Evolutionary conservation across 805 yeast species (phyloP), one percentile per base, ranked within the genome.

Genomic region (Citeromyces matritensis): DNA sequence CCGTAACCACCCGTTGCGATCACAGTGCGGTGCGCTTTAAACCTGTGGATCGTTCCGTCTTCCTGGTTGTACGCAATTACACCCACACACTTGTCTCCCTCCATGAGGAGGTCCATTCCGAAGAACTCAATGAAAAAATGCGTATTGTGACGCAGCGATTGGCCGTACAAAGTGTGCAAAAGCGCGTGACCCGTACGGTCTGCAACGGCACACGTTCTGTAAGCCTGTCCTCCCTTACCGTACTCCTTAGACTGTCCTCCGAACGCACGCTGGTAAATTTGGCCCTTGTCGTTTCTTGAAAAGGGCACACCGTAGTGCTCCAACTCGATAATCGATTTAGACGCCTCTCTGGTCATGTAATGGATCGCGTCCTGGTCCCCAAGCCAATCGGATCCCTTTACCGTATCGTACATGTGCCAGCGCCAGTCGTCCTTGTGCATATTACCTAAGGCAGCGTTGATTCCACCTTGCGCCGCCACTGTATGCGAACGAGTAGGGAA

Each of bases 331-430:
- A 88, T 88, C 29, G 96, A 80, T 44, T 75, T 73, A 27, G 97
- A 95, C 17, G 98, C 98, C 63, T 88, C 97, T 56, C 85, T 76
- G 36, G 98, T 88, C 98, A 88, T 88, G 64, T 88, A 88, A 63
- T 88, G 97, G 53, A 91, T 88, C 34, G 97, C 95, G 53, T 88
- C 98, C 65, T 88, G 98, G 61, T 88, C 98, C 51, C 98, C 98
- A 40, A 88, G 73, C 98, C 98, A 88, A 63, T 88, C 98, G 7
- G 96, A 85, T 41, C 98, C 98, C 64, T 88, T 88, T 47, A 88
- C 97, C 47, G 98, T 88, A 55, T 88, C 98, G 61, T 91, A 88
- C 96, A 88, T 86, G 60, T 88, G 98, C 96, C 97, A 91, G 59
- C 83, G 94, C 98, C 98, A 88, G 65, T 86, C 86, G 58, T 88